Evolutionary conservation across 2,329 filamentous ascomycete species (phyloP).

Genomic region (Elsinoe australis): DNA sequence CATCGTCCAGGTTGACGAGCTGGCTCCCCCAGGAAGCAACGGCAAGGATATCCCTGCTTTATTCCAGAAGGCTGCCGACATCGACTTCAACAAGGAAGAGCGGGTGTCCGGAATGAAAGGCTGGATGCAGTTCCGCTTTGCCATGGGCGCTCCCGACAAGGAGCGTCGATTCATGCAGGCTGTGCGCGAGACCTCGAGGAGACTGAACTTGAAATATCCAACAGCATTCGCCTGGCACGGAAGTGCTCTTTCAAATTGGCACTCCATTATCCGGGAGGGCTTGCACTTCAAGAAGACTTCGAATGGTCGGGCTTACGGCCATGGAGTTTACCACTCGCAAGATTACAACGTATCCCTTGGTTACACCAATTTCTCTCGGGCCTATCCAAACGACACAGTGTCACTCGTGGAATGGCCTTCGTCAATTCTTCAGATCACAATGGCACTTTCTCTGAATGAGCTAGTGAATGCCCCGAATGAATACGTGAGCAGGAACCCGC

Average conservation of each 20-base stretch:
- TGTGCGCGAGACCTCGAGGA: constrained; percentile 42
- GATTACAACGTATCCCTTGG: constrained; percentile 48
- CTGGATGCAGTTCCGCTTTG: constrained; percentile 78
- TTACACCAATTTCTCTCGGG: constrained; percentile 37
- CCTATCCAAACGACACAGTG: neutral
- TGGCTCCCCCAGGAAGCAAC: constrained; percentile 7
- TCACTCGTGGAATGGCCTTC: constrained; percentile 50
- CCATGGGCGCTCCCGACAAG: constrained; percentile 81
- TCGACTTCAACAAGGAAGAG: constrained; percentile 27
- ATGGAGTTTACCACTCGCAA: constrained; percentile 75
- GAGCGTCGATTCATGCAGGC: constrained; percentile 65
- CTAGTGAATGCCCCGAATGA: constrained; percentile 64
- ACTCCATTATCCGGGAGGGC: constrained; percentile 77
- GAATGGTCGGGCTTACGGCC: constrained; percentile 63
- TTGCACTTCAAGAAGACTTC: constrained; percentile 58
- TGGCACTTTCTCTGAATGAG: constrained; percentile 70
- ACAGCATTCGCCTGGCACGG: constrained; percentile 87
- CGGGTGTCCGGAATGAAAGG: constrained; percentile 54
- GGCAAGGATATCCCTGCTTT: constrained; percentile 19
- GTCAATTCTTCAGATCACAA: constrained; percentile 53
- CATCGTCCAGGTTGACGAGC: constrained; percentile 63
- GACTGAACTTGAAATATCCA: constrained; percentile 45
- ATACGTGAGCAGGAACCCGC: constrained; percentile 50
- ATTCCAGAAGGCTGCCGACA: constrained; percentile 11
- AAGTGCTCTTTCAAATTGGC: constrained; percentile 70